phyloP scores from a whole-genome alignment of 176 grass and related monocot genomes.

The Bromus sterilis region DNA sequence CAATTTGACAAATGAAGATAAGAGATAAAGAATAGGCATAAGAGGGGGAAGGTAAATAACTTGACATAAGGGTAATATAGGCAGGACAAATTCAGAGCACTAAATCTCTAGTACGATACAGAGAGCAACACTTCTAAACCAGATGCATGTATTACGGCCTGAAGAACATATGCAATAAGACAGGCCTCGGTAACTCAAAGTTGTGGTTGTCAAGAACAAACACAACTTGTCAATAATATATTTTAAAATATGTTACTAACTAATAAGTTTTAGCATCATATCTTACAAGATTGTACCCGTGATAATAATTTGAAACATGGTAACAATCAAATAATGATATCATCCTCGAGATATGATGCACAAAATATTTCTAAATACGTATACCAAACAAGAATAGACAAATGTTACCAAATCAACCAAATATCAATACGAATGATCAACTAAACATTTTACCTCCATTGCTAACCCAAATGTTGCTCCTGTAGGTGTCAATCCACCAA shows the following conservation, averaged over 20 bases:
- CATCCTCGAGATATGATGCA: background rate
- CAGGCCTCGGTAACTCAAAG: background rate
- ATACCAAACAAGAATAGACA: background rate
- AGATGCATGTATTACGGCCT: background rate
- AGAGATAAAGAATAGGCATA: slow-evolving; percentile 9
- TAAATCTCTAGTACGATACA: background rate
- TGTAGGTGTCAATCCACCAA: slow-evolving; percentile 53
- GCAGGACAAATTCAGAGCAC: background rate
- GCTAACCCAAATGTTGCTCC: slow-evolving; percentile 83
- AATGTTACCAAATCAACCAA: background rate
- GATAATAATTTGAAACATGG: background rate
- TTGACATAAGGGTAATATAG: background rate
- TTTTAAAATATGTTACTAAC: background rate
- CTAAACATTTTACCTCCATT: slow-evolving; percentile 74
- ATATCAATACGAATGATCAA: background rate
- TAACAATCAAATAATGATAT: background rate
- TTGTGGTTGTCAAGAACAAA: background rate
- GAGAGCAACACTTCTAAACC: background rate
- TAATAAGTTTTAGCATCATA: background rate
- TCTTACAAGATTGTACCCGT: background rate
- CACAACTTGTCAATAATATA: background rate
- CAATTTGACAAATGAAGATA: background rate
- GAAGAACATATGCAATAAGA: background rate
- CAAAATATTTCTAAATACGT: background rate
- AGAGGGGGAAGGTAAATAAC: background rate